Conservation (phyloP, 2,329 filamentous ascomycete species). For the Grosmannia clavigera region DNA sequence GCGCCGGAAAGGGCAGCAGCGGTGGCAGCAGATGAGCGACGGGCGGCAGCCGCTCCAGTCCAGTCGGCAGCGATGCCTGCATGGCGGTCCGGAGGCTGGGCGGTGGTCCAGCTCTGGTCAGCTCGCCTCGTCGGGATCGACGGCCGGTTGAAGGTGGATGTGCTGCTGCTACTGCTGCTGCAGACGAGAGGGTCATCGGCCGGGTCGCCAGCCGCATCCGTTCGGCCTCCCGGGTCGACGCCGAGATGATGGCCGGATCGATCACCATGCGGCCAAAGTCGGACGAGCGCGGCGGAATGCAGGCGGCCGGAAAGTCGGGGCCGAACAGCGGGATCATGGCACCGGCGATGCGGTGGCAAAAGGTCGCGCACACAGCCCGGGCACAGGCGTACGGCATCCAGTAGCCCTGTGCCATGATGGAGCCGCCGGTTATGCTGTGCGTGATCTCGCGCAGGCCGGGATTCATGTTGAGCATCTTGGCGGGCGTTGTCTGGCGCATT, state of each 20-base stretch:
- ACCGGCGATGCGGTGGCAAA: conserved; percentile 73
- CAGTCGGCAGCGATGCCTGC: not conserved
- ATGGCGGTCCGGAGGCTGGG: not conserved
- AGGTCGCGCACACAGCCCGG: conserved; percentile 75
- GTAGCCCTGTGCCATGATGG: conserved; percentile 86
- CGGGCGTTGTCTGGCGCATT: conserved; percentile 63
- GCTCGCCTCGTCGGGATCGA: not conserved
- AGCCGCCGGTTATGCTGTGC: conserved; percentile 88
- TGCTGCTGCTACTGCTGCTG: not conserved
- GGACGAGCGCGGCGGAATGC: conserved; percentile 50
- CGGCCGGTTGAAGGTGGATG: no score
- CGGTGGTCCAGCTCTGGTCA: not conserved
- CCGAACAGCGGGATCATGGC: conserved; percentile 89
- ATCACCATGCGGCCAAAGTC: conserved; percentile 58
- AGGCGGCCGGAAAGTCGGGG: conserved; percentile 61
- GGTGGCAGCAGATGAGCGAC: not conserved
- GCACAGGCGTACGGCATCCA: conserved; percentile 92
- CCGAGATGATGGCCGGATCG: conserved; percentile 37
- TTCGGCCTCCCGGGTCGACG: conserved; percentile 36
- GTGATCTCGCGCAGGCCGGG: conserved; percentile 77
- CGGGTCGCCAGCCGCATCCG: conserved; percentile 17
- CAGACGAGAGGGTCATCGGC: not conserved
- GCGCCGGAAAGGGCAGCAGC: not conserved
- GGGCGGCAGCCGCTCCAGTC: conserved; percentile 6
- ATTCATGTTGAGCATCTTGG: conserved; percentile 69